Percentiles rank a stretch among this genome's conserved stretches.
Conservation (phyloP, 768 basidiomycete genomes). For the Naematelia encephala region DNA sequence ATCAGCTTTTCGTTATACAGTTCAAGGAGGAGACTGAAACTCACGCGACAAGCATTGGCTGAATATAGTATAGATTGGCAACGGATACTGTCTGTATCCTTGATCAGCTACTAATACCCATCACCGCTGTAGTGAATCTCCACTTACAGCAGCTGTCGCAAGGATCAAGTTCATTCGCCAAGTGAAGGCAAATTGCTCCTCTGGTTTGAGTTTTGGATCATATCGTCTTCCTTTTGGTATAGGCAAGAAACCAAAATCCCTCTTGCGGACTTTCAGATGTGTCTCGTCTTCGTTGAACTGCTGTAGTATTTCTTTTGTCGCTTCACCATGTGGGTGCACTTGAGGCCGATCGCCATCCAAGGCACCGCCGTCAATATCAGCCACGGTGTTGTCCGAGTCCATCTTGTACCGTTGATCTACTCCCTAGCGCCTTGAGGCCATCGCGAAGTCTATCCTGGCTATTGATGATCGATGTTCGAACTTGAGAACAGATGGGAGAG, state of each 20-base stretch:
- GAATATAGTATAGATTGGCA: conserved; percentile 67
- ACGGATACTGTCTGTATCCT: conserved; percentile 38
- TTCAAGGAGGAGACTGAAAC: conserved; percentile 6
- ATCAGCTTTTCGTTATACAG: conserved; percentile 1
- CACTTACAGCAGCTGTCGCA: conserved; percentile 63
- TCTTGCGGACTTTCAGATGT: conserved; percentile 19
- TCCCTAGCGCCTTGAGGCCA: not conserved
- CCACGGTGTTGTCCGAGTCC: not conserved
- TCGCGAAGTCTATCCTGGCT: not conserved
- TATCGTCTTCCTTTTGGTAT: conserved; percentile 62
- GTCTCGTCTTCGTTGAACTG: not conserved
- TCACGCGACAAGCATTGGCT: conserved; percentile 64
- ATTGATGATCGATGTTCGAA: too few relatives aligned
- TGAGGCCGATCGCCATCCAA: not conserved
- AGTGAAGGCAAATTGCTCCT: conserved; percentile 33
- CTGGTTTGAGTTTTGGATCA: conserved; percentile 33
- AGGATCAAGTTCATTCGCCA: conserved; percentile 57
- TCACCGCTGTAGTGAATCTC: not conserved
- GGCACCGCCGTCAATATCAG: not conserved
- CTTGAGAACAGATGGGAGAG: too few relatives aligned
- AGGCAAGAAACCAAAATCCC: conserved; percentile 64
- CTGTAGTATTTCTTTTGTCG: not conserved
- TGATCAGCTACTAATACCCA: not conserved
- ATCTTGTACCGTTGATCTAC: not conserved
- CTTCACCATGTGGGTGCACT: not conserved